Evolutionary conservation across 768 basidiomycete species (phyloP).

Genomic region (Lentinula aciculospora): DNA sequence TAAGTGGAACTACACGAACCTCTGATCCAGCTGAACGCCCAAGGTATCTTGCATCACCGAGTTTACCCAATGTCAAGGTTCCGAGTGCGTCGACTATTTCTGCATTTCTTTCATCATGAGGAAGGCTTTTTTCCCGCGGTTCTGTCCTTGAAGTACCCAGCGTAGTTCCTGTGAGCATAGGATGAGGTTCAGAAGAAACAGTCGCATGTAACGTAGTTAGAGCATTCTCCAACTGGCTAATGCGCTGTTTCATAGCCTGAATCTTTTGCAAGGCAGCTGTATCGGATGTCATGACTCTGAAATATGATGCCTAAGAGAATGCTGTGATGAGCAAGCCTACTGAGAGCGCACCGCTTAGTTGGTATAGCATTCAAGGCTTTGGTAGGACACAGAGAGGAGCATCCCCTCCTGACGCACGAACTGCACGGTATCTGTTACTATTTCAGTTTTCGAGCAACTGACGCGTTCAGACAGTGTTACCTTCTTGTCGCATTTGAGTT

Average conservation of each 20-base stretch:
- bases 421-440: slow-evolving; percentile 33
- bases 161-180: slow-evolving; percentile 39
- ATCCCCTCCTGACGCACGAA: slow-evolving; percentile 49
- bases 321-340: slow-evolving; percentile 38
- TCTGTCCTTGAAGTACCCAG: background rate
- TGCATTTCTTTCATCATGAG: background rate
- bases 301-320: background rate
- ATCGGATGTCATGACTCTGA: slow-evolving; percentile 35
- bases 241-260: slow-evolving; percentile 61
- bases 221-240: slow-evolving; percentile 63
- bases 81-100: background rate
- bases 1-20: background rate
- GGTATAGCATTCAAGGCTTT: background rate
- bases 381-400: slow-evolving; percentile 50
- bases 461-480: background rate
- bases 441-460: background rate
- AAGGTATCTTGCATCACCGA: slow-evolving; percentile 7
- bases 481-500: slow-evolving; percentile 48
- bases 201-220: slow-evolving; percentile 55
- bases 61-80: background rate
- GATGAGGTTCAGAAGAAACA: slow-evolving; percentile 52
- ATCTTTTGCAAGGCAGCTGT: slow-evolving; percentile 66
- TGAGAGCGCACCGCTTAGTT: background rate
- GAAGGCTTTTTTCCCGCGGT: background rate
- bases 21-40: slow-evolving; percentile 10